These are phyloP conservation scores for Chamaecrista fasciculata DNA, from an alignment of 306 rosid genomes.

Conservation along the genomic window DNA sequence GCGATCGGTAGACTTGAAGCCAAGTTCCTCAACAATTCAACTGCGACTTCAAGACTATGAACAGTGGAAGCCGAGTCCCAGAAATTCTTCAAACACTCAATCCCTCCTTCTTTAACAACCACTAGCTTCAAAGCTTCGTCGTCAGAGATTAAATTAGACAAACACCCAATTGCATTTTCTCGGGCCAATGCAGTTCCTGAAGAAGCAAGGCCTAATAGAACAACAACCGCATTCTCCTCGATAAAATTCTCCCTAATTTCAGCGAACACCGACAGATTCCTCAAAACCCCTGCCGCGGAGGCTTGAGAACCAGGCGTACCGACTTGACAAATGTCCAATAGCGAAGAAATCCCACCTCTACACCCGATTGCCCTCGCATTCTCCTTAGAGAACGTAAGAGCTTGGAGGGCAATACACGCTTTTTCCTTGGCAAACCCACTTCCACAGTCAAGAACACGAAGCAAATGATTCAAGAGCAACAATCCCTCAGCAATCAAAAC, in stretches of 20 bases:
- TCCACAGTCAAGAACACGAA: constrained; percentile 56
- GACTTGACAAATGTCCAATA: constrained; percentile 57
- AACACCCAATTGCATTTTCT: constrained; percentile 13
- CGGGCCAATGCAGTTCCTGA: not conserved
- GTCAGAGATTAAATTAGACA: not conserved
- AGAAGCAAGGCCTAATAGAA: not conserved
- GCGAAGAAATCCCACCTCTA: constrained; percentile 57
- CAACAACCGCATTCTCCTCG: constrained; percentile 6
- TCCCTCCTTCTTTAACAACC: not conserved
- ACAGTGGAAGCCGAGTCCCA: constrained; percentile 52
- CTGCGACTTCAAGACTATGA: constrained; percentile 50
- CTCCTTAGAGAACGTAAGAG: constrained; percentile 50
- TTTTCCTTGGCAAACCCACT: constrained; percentile 54
- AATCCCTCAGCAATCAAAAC: constrained; percentile 55
- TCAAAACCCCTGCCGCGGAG: not conserved
- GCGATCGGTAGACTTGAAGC: constrained; percentile 43
- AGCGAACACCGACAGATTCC: not conserved
- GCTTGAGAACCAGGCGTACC: constrained; percentile 50
- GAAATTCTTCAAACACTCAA: constrained; percentile 51
- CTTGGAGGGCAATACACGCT: constrained; percentile 54
- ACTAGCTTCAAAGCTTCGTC: not conserved
- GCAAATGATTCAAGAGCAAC: constrained; percentile 51
- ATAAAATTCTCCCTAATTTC: not conserved
- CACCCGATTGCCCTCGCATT: constrained; percentile 63
- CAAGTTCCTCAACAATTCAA: constrained; percentile 49